A percentile compares a stretch with the other conserved stretches of the same genome.
phyloP scores from a whole-genome alignment of 306 rosid genomes.

The Quercus bicolor region DNA sequence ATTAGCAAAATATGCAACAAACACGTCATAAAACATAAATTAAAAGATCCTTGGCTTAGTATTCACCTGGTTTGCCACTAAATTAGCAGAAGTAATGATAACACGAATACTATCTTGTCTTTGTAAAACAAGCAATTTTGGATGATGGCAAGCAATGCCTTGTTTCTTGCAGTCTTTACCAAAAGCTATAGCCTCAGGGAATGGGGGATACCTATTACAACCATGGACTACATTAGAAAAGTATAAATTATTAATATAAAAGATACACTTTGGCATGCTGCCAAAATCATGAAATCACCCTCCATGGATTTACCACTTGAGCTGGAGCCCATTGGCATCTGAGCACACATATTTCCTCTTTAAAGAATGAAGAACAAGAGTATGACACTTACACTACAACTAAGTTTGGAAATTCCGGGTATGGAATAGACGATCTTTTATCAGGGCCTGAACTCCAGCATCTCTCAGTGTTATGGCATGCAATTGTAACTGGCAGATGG shows the following conservation, averaged over 20 bases:
- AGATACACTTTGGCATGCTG: not conserved
- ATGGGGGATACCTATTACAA: conserved; percentile 57
- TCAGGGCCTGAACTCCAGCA: conserved; percentile 70
- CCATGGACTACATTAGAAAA: conserved; percentile 8
- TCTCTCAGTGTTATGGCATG: conserved; percentile 66
- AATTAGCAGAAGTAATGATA: conserved; percentile 80
- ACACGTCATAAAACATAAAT: conserved; percentile 1
- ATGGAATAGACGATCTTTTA: conserved; percentile 51
- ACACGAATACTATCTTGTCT: conserved; percentile 62
- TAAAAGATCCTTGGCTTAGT: conserved; percentile 18
- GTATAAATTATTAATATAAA: not conserved
- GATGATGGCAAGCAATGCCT: conserved; percentile 89
- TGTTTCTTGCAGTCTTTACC: conserved; percentile 55
- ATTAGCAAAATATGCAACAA: not conserved
- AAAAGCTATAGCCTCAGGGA: conserved; percentile 75
- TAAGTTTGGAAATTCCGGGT: conserved; percentile 63
- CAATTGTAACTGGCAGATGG: conserved; percentile 63
- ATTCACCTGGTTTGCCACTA: conserved; percentile 75
- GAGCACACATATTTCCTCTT: conserved; percentile 6
- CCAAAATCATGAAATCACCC: not conserved
- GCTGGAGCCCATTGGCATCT: not conserved
- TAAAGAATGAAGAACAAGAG: not conserved
- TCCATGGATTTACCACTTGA: no score
- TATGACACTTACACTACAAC: conserved; percentile 50
- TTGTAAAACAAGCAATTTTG: conserved; percentile 67